Evolutionary conservation across 148 eudicot species (phyloP).

Genomic region (Cornus suecica): DNA sequence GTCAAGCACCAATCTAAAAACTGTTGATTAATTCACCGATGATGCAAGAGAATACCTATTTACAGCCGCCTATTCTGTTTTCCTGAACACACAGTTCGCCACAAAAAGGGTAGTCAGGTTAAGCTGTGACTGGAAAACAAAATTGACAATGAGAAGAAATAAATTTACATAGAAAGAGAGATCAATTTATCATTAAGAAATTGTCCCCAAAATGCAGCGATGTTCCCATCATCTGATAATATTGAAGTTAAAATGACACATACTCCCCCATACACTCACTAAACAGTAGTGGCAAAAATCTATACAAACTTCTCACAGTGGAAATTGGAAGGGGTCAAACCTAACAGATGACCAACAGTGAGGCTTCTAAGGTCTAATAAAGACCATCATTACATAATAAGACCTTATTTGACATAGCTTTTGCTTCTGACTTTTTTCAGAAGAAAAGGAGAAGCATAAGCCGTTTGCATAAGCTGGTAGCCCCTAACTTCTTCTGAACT

Average conservation of each 20-base stretch:
- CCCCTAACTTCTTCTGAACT: too few relatives aligned
- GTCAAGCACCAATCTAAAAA: slow-evolving; percentile 16
- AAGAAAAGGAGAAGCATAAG: too few relatives aligned
- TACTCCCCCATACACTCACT: neutral
- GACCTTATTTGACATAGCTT: too few relatives aligned
- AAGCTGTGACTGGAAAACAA: slow-evolving; percentile 1
- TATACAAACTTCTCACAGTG: neutral
- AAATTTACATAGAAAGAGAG: neutral
- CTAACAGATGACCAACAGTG: too few relatives aligned
- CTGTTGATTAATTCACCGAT: neutral
- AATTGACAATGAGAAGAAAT: neutral
- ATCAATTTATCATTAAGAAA: neutral
- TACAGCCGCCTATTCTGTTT: neutral
- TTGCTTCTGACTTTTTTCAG: too few relatives aligned
- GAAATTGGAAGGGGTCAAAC: neutral
- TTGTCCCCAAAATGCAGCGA: neutral
- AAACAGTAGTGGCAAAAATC: neutral
- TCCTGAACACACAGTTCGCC: neutral
- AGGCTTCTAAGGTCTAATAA: too few relatives aligned
- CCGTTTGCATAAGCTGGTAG: too few relatives aligned
- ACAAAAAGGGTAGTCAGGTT: neutral
- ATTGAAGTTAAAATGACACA: neutral
- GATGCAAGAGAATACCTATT: neutral
- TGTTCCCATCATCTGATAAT: neutral
- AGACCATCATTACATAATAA: too few relatives aligned